Percentiles rank a stretch among this genome's conserved stretches.
Evolutionary conservation across 2,329 filamentous ascomycete genomes (phyloP).

Genomic region (Penicillium sp.): DNA sequence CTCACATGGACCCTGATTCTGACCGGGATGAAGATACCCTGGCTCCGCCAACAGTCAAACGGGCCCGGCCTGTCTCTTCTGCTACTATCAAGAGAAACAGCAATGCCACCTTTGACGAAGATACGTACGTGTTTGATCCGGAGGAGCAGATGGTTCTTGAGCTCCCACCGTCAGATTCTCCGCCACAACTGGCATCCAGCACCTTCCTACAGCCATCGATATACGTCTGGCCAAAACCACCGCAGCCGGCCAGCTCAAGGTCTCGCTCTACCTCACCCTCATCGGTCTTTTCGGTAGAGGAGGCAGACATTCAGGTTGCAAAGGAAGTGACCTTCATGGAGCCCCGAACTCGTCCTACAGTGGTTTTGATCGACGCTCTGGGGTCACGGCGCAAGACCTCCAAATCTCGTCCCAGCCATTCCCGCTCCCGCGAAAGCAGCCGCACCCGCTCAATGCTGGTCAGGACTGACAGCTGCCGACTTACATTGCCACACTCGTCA

Average conservation of each 20-base stretch:
- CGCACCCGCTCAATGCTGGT: background rate
- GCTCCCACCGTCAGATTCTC: conserved; percentile 24
- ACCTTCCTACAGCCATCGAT: conserved; percentile 26
- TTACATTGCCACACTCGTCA: conserved; percentile 1
- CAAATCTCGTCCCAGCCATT: conserved; percentile 4
- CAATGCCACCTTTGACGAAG: conserved; percentile 24
- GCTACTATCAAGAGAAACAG: conserved; percentile 31
- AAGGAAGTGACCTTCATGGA: conserved; percentile 28
- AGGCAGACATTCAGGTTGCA: conserved; percentile 28
- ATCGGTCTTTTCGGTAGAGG: conserved; percentile 26
- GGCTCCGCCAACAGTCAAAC: conserved; percentile 18
- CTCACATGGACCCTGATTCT: conserved; percentile 19
- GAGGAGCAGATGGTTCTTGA: conserved; percentile 30
- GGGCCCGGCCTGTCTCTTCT: conserved; percentile 28
- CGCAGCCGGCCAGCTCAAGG: conserved; percentile 6
- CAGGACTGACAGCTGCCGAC: conserved; percentile 8
- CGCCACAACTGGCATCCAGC: conserved; percentile 22
- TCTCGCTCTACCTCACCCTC: conserved; percentile 25
- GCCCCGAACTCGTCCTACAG: conserved; percentile 24
- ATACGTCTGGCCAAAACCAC: conserved; percentile 23
- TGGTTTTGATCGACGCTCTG: conserved; percentile 28
- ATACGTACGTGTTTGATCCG: conserved; percentile 26
- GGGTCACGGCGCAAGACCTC: conserved; percentile 12
- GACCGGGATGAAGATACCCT: conserved; percentile 19
- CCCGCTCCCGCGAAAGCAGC: conserved; percentile 14